These are phyloP conservation scores for Penicillium olsonii DNA, from an alignment of 2,329 filamentous ascomycete genomes.

Conservation along the genomic window DNA sequence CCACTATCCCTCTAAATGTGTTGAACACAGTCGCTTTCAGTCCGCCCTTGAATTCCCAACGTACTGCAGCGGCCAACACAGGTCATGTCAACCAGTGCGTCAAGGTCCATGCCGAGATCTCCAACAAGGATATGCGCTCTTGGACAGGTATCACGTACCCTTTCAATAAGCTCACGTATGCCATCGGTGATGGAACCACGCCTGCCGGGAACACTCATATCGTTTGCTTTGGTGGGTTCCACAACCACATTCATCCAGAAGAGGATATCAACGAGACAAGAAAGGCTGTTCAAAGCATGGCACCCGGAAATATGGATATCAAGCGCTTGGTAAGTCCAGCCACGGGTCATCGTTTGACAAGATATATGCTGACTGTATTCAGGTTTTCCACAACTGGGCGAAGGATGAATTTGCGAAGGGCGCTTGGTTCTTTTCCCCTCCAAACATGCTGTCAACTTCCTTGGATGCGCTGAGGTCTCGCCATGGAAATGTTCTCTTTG, in stretches of 20 bases:
- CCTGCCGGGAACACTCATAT: conserved; percentile 51
- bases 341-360: neutral
- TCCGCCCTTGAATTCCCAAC: conserved; percentile 40
- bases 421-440: conserved; percentile 46
- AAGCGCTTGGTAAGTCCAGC: conserved; percentile 20
- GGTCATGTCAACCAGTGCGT: conserved; percentile 50
- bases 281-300: conserved; percentile 36
- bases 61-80: conserved; percentile 37
- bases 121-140: conserved; percentile 44
- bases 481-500: conserved; percentile 51
- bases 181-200: conserved; percentile 49
- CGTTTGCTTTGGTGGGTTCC: conserved; percentile 48
- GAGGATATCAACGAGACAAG: conserved; percentile 40
- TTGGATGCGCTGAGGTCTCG: conserved; percentile 43
- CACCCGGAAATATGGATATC: conserved; percentile 29
- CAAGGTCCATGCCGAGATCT: conserved; percentile 52
- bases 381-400: conserved; percentile 53
- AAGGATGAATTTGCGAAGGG: conserved; percentile 52
- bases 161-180: conserved; percentile 46
- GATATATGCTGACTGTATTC: neutral
- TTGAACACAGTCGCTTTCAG: conserved; percentile 44
- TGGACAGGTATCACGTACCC: conserved; percentile 49
- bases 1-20: conserved; percentile 49
- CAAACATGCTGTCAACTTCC: conserved; percentile 41
- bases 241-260: conserved; percentile 49